These are phyloP conservation scores for Aspergillus ustus DNA, from an alignment of 2,329 filamentous ascomycete genomes.

Conservation along the genomic window DNA sequence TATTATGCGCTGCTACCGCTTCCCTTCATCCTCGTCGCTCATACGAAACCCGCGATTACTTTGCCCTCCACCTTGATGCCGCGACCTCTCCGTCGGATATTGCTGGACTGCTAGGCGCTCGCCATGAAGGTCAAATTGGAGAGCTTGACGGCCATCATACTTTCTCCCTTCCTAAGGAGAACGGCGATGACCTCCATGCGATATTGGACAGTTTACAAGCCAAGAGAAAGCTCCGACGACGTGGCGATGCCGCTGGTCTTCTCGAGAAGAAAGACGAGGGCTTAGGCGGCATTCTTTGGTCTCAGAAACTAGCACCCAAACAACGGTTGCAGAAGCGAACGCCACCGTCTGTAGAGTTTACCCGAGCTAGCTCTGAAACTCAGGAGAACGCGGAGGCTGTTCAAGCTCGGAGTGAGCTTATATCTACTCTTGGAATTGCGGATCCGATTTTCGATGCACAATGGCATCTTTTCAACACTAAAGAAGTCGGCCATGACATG, in stretches of 20 bases:
- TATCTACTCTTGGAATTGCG: slow-evolving; percentile 70
- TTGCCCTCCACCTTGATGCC: slow-evolving; percentile 81
- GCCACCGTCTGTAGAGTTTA: slow-evolving; percentile 38
- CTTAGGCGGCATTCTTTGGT: slow-evolving; percentile 75
- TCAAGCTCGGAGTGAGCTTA: slow-evolving; percentile 64
- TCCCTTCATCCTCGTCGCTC: slow-evolving; percentile 63
- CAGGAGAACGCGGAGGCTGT: slow-evolving; percentile 53
- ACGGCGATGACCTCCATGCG: slow-evolving; percentile 59
- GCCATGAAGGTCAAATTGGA: slow-evolving; percentile 80
- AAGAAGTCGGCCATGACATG: slow-evolving; percentile 84
- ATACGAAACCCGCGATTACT: slow-evolving; percentile 85
- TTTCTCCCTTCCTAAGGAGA: slow-evolving; percentile 70
- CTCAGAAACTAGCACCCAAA: slow-evolving; percentile 75
- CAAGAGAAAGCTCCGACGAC: slow-evolving; percentile 65
- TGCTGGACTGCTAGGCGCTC: slow-evolving; percentile 73
- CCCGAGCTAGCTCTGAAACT: slow-evolving; percentile 50
- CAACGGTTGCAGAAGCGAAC: slow-evolving; percentile 65
- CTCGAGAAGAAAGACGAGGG: slow-evolving; percentile 49
- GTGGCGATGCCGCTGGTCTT: slow-evolving; percentile 22
- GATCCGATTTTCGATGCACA: slow-evolving; percentile 94
- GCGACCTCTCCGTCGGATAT: slow-evolving; percentile 68
- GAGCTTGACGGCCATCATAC: slow-evolving; percentile 81
- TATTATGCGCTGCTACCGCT: slow-evolving; percentile 52
- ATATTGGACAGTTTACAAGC: slow-evolving; percentile 59
- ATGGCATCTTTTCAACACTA: slow-evolving; percentile 90